Evolutionary conservation across 1,284 basidiomycete genomes (phyloP).

Genomic region (Sparassis latifolia): DNA sequence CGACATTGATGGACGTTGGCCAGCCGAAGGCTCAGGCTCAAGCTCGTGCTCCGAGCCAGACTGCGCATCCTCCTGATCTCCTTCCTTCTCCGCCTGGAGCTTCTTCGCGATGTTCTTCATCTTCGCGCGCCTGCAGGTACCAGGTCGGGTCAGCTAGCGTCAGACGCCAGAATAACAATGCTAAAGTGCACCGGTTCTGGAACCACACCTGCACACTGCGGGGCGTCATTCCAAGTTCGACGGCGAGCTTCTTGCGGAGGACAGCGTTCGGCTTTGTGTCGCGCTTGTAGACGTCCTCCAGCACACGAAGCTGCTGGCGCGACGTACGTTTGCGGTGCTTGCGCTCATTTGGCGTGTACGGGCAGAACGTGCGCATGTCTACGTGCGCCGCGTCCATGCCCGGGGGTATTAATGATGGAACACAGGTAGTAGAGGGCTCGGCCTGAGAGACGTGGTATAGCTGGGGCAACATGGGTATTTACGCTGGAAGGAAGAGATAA

Average conservation of each 20-base stretch:
- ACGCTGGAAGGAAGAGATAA: too few species aligned
- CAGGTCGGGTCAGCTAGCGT: background rate
- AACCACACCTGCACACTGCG: conserved; percentile 95
- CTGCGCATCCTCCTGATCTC: background rate
- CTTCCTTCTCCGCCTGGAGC: background rate
- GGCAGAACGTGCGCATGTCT: conserved; percentile 70
- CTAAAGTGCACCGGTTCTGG: conserved; percentile 66
- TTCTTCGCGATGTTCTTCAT: conserved; percentile 55
- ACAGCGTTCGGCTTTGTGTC: conserved; percentile 88
- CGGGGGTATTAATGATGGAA: conserved; percentile 39
- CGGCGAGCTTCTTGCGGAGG: conserved; percentile 72
- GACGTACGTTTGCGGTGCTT: conserved; percentile 87
- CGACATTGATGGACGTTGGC: too few species aligned
- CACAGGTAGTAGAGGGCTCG: conserved; percentile 28
- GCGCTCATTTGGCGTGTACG: conserved; percentile 85
- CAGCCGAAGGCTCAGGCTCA: background rate
- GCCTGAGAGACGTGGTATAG: conserved; percentile 1
- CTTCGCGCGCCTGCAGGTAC: conserved; percentile 62
- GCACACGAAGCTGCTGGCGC: conserved; percentile 74
- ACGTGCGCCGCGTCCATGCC: conserved; percentile 55
- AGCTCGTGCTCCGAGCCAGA: background rate
- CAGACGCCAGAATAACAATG: conserved; percentile 2
- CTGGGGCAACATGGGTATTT: conserved; percentile 5
- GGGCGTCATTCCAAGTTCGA: conserved; percentile 84
- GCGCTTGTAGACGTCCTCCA: conserved; percentile 79